Base-by-base conservation (phyloP, 177 flowering plant genomes). In the Vitis hybrid region DNA sequence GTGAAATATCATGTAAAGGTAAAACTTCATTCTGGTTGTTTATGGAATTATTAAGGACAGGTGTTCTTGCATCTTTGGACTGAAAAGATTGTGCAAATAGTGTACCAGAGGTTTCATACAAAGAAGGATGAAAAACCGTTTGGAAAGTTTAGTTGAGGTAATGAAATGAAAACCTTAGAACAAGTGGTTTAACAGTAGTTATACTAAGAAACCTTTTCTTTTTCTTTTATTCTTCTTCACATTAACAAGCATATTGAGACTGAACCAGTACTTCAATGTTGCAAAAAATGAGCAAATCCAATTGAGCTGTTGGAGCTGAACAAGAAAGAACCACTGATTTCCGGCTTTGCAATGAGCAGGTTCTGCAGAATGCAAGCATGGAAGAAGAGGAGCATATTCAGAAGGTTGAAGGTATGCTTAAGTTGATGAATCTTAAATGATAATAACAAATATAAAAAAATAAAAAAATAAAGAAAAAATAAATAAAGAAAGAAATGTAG, bases 1-100 rank as follows among this genome's bases (percentile, higher is more conserved):
- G 91, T 92, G 55, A 94, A 91, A 67, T 70, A 79, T 62, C 89
- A 88, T 52, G 77, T 91, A 58, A 89, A 91, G 97, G 97, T 91
- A 78, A 67, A 35, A 13, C 12, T 35, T 16, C 67, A 40, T 14
- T n/a, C 5, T 8, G 14, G 24, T 64, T 61, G 32, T 62, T 30
- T 3, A 13, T 54, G n/a, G 7, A 56, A 51, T 54, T 13, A 4
- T 52, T 21, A 50, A 52, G 4, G 12, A 30, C 1, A 11, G 11
- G 58, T 9, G 50, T 63, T 46, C 13, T 66, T 59, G 13, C 19
- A 52, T n/a, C 2, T n/a, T 24, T 21, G 56, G 30, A 58, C 83
- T 80, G 58, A 76, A 61, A 61, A 62, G 15, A 52, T 70, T 62
- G 13, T 64, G 21, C 56, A 65, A 46, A 70, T 63, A 91, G 97